Conservation (phyloP, 148 eudicot species). For the Nyssa sinensis region DNA sequence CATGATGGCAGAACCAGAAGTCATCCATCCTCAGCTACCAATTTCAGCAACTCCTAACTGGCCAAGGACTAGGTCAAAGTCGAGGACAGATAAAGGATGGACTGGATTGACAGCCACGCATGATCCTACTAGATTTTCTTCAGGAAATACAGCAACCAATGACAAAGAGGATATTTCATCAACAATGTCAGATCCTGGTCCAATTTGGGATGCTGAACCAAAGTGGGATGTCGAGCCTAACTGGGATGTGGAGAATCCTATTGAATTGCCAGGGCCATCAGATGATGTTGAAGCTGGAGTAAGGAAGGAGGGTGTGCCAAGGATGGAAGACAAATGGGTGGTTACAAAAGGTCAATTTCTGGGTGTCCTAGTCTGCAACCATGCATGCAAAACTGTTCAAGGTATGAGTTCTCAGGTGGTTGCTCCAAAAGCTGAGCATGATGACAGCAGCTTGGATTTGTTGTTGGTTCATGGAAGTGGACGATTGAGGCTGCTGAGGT, state of each 20-base stretch:
- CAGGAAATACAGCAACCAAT: conserved; percentile 67
- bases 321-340: conserved; percentile 64
- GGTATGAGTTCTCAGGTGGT: conserved; percentile 91
- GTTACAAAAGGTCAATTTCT: conserved; percentile 68
- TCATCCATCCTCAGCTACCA: conserved; percentile 82
- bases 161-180: conserved; percentile 98
- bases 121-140: conserved; percentile 62
- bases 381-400: conserved; percentile 94
- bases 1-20: conserved; percentile 75
- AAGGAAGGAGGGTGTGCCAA: conserved; percentile 40
- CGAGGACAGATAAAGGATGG: conserved; percentile 81
- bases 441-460: conserved; percentile 77
- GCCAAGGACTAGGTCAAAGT: conserved; percentile 94
- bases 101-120: conserved; percentile 62
- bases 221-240: conserved; percentile 89
- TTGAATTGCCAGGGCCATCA: conserved; percentile 80
- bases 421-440: conserved; percentile 93
- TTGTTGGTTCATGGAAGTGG: conserved; percentile 92
- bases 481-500: conserved; percentile 68
- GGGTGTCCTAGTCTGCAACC: conserved; percentile 91
- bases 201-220: conserved; percentile 96
- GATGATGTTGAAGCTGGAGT: conserved; percentile 42
- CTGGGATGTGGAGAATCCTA: conserved; percentile 78
- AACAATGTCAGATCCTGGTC: conserved; percentile 97
- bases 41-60: conserved; percentile 77